phyloP scores from a whole-genome alignment of 345 rosid genomes.

The Passiflora organensis region DNA sequence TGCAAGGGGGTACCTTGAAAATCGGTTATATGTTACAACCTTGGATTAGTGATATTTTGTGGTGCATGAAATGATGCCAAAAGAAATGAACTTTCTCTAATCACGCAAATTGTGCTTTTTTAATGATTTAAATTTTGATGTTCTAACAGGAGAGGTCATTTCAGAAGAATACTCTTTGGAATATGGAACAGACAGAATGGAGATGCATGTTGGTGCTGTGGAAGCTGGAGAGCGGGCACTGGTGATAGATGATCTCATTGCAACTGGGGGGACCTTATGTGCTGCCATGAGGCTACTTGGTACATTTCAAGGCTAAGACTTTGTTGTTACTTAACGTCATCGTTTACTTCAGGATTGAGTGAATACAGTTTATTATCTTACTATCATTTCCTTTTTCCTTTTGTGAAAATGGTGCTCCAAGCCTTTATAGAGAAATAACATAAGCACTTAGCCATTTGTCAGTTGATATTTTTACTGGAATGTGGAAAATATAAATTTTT shows the following conservation, averaged over 20 bases:
- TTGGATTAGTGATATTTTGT: not conserved
- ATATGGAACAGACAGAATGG: conserved; percentile 90
- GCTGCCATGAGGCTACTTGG: conserved; percentile 97
- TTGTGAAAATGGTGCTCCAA: not conserved
- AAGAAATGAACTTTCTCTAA: no score
- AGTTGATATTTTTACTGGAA: not conserved
- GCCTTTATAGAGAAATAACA: no score
- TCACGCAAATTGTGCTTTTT: not conserved
- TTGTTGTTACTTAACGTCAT: not conserved
- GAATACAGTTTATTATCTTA: not conserved
- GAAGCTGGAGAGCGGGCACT: conserved; percentile 82
- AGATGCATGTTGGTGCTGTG: conserved; percentile 98
- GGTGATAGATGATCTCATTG: conserved; percentile 87
- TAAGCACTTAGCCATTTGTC: no score
- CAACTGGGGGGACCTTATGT: conserved; percentile 88
- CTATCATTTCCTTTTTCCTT: not conserved
- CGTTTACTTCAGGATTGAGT: not conserved
- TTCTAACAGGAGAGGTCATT: conserved; percentile 65
- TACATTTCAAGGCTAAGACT: conserved; percentile 16
- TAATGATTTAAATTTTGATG: conserved; percentile 1
- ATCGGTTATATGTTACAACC: not conserved
- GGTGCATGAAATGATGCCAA: not conserved
- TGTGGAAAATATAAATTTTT: not conserved
- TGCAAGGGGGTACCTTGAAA: not conserved
- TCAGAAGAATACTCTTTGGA: conserved; percentile 91